Percentiles rank a stretch among this genome's conserved stretches.
Conservation (phyloP, 257 asterid genomes). For the Sherardia arvensis region DNA sequence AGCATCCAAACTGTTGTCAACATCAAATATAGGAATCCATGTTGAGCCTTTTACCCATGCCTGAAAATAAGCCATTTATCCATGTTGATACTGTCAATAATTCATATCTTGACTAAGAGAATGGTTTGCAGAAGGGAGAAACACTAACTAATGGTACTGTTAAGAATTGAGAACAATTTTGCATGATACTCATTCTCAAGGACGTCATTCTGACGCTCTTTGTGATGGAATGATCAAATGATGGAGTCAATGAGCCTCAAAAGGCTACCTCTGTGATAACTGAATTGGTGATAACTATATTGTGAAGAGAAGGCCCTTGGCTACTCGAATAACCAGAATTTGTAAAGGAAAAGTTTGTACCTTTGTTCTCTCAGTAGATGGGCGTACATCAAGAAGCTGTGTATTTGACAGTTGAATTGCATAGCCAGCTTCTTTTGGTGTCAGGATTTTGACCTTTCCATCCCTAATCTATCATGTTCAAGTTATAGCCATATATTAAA, state of each 20-base stretch:
- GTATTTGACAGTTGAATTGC: conserved; percentile 80
- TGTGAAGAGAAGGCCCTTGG: not conserved
- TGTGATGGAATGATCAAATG: not conserved
- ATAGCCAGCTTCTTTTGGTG: conserved; percentile 97
- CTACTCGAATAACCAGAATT: not conserved
- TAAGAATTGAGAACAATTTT: not conserved
- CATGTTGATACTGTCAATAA: not conserved
- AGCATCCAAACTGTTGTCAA: conserved; percentile 52
- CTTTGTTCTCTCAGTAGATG: conserved; percentile 69
- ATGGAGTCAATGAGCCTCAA: not conserved
- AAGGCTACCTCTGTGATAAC: too few relatives aligned
- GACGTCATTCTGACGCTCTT: not conserved
- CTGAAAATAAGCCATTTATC: conserved; percentile 28
- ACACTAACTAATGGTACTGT: not conserved
- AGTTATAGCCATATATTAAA: conserved; percentile 7
- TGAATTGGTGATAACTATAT: not conserved
- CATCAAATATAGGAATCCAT: conserved; percentile 88
- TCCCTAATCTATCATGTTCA: conserved; percentile 50
- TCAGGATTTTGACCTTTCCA: conserved; percentile 74
- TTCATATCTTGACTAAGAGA: not conserved
- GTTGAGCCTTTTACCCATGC: conserved; percentile 92
- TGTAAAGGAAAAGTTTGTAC: conserved; percentile 23
- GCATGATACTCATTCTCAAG: not conserved
- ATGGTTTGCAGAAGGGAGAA: not conserved
- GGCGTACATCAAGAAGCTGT: conserved; percentile 88